Conservation (phyloP, 148 eudicot species). For the Vaccinium myrtillus region DNA sequence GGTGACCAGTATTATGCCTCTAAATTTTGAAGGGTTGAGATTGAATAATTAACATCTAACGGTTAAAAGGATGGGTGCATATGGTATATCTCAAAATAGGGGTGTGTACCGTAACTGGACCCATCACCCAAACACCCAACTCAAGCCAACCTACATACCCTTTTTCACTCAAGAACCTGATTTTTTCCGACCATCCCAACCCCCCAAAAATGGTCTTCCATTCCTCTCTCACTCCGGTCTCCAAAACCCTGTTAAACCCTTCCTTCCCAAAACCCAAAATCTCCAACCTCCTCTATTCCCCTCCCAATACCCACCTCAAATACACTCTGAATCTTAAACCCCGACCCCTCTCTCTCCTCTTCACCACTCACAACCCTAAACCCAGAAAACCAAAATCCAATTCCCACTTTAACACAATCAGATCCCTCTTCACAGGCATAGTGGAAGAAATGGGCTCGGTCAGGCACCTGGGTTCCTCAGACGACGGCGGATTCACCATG, state of each 20-base stretch:
- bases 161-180: not conserved
- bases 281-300: conserved; percentile 12
- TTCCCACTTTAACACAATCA: conserved; percentile 22
- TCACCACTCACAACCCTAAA: conserved; percentile 24
- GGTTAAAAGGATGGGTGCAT: too few relatives aligned
- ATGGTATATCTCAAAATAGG: too few relatives aligned
- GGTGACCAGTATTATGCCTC: too few relatives aligned
- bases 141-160: not conserved
- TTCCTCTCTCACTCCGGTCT: conserved; percentile 13
- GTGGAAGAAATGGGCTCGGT: conserved; percentile 89
- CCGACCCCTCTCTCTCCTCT: conserved; percentile 27
- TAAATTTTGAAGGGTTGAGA: too few relatives aligned
- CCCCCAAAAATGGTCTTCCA: conserved; percentile 16
- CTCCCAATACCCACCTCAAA: conserved; percentile 25
- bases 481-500: conserved; percentile 61
- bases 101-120: too few relatives aligned
- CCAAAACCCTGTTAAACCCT: conserved; percentile 25
- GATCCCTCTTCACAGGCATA: conserved; percentile 79
- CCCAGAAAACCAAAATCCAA: conserved; percentile 20
- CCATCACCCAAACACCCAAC: too few relatives aligned
- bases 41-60: too few relatives aligned
- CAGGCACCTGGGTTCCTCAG: conserved; percentile 50
- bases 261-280: conserved; percentile 24
- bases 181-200: not conserved
- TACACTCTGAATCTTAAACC: conserved; percentile 33